Evolutionary conservation across 768 basidiomycete genomes (phyloP), one percentile per base, ranked within the genome.

Genomic region (Hypholoma fasciculare): DNA sequence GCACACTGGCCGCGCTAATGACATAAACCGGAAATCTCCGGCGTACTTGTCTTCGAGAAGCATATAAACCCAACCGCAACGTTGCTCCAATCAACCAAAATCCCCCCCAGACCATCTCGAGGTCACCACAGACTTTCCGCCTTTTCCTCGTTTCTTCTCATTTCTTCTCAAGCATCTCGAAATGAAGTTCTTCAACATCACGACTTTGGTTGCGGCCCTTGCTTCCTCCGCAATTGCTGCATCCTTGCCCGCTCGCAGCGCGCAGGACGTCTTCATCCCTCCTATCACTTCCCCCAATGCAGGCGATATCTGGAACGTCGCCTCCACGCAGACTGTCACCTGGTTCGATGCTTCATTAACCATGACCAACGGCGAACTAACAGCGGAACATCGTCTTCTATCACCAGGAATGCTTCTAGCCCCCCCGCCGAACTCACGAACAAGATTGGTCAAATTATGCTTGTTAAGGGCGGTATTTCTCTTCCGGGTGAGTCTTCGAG

Each of bases 391-490:
- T 5, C 9, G 30, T 9, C 30, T 34, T 34, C 30, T 44, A 23
- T 42, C 17, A 26, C 7, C 16, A 52, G 52, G 52, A 9, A 52
- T 40, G 39, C 52, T 27, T 43, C 52, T 13, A 52, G 42, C 13
- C 19, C 52, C 39, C 52, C 52, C 14, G 13, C 23, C 37, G 39
- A 52, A 17, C 39, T 52, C 52, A 52, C 52, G 11, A 52, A 52
- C 39, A 11, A 26, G 13, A 3, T 39, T 14, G 52, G 52, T 12
- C 52, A 52, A 38, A 42, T 42, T 27, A 52, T 52, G 52, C 14
- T 52, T 2, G 52, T 38, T 8, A 39, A 52, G 39, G 20, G 20
- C 16, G 52, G 52, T 2, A 11, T 12, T 39, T 13, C 39, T 42
- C 40, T 38, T 26, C 52, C 38, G 20, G 13, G 52, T 52, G 20